These are phyloP conservation scores for Trichoderma brevicompactum DNA, from an alignment of 2,329 filamentous ascomycete species.

Conservation along the genomic window DNA sequence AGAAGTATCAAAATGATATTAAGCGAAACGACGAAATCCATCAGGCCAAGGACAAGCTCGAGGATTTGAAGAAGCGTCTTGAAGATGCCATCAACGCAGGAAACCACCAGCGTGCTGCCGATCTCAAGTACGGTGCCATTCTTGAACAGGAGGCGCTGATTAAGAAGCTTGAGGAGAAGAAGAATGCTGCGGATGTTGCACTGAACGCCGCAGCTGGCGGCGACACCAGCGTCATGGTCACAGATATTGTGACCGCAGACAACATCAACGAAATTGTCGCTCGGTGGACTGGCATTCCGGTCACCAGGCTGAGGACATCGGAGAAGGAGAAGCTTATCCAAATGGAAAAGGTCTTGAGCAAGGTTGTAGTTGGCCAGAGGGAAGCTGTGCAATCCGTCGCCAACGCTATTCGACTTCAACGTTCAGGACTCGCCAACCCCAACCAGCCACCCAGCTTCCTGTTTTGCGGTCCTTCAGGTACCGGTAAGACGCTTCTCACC, in stretches of 20 bases:
- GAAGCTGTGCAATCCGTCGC: conserved; percentile 93
- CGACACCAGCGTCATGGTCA: conserved; percentile 73
- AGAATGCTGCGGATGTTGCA: conserved; percentile 75
- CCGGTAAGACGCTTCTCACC: conserved; percentile 94
- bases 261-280: conserved; percentile 99
- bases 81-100: conserved; percentile 90
- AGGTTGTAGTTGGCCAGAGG: conserved; percentile 89
- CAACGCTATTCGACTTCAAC: conserved; percentile 92
- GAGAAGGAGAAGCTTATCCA: conserved; percentile 98
- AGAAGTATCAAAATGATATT: conserved; percentile 96
- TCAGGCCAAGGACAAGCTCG: conserved; percentile 92
- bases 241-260: conserved; percentile 92
- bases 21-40: conserved; percentile 89
- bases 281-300: conserved; percentile 97
- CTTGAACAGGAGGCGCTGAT: conserved; percentile 87
- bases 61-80: conserved; percentile 85
- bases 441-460: conserved; percentile 98
- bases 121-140: conserved; percentile 96
- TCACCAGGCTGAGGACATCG: conserved; percentile 88
- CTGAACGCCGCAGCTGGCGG: conserved; percentile 60
- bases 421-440: conserved; percentile 91
- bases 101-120: conserved; percentile 85
- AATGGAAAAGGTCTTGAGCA: conserved; percentile 87
- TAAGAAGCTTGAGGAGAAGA: conserved; percentile 77
- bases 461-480: conserved; percentile 98